These are phyloP conservation scores for Pseudocercospora eumusae DNA, from an alignment of 2,329 filamentous ascomycete genomes.

Conservation along the genomic window DNA sequence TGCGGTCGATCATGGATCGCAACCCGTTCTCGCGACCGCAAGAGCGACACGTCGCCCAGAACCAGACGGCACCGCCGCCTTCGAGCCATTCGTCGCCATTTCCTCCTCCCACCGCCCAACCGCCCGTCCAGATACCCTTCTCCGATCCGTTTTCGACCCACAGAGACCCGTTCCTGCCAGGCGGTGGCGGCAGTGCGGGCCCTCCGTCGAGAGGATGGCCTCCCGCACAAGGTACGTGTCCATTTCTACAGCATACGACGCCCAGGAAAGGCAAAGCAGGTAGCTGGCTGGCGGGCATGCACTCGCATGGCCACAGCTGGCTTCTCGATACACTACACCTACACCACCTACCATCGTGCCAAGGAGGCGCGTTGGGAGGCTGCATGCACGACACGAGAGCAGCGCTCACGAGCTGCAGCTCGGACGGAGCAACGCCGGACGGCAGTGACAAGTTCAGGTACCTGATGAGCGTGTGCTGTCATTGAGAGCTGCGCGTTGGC, in stretches of 20 bases:
- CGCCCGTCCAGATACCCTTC: constrained; percentile 50
- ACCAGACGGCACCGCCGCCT: constrained; percentile 35
- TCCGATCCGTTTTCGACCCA: constrained; percentile 49
- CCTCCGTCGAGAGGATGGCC: constrained; percentile 38
- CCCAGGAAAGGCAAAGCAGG: neutral
- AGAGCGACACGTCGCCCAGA: constrained; percentile 43
- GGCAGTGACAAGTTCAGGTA: constrained; percentile 13
- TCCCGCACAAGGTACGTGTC: constrained; percentile 33
- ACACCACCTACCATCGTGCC: neutral
- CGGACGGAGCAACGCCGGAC: constrained; percentile 2
- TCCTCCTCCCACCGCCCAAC: constrained; percentile 37
- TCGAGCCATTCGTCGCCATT: constrained; percentile 41
- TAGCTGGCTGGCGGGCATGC: constrained; percentile 5
- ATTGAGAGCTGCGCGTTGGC: constrained; percentile 6
- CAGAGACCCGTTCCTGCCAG: constrained; percentile 51
- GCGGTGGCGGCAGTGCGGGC: constrained; percentile 45
- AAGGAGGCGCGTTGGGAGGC: constrained; percentile 11
- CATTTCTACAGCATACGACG: neutral
- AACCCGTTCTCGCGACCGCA: constrained; percentile 40
- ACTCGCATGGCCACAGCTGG: constrained; percentile 6
- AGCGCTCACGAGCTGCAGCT: constrained; percentile 7
- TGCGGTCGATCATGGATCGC: constrained; percentile 33
- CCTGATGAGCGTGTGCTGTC: constrained; percentile 11
- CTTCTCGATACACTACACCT: constrained; percentile 2
- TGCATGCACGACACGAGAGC: constrained; percentile 11